Conservation (phyloP, 1,284 basidiomycete species). For the Papiliotrema fonsecae region DNA sequence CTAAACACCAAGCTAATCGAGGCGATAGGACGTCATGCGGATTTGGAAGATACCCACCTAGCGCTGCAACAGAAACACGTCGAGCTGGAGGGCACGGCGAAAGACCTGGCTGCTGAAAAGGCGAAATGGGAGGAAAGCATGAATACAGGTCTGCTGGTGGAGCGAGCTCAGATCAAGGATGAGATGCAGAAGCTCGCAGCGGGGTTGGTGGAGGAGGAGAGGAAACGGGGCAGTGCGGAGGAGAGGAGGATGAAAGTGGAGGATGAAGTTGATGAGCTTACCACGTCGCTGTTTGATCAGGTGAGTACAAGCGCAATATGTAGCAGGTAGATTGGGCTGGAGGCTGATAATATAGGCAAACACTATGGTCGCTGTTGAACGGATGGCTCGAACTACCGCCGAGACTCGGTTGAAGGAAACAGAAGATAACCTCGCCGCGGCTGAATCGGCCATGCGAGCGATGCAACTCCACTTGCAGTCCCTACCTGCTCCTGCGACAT, state of each 20-base stretch:
- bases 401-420: constrained; percentile 77
- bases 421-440: constrained; percentile 71
- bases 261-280: constrained; percentile 89
- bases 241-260: constrained; percentile 69
- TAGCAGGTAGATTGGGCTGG: background rate
- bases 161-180: constrained; percentile 80
- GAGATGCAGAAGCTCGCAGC: constrained; percentile 95
- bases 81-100: constrained; percentile 63
- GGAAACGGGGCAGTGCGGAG: constrained; percentile 84
- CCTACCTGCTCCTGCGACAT: constrained; percentile 39
- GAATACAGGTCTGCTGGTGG: constrained; percentile 77
- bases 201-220: constrained; percentile 87
- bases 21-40: constrained; percentile 85
- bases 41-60: constrained; percentile 87
- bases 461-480: constrained; percentile 82
- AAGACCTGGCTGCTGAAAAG: constrained; percentile 59
- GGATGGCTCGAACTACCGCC: constrained; percentile 66
- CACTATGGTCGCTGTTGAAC: constrained; percentile 87
- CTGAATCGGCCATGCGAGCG: constrained; percentile 76
- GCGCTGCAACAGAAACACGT: constrained; percentile 44
- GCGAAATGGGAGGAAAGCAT: constrained; percentile 51
- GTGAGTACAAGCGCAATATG: constrained; percentile 20
- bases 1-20: constrained; percentile 89
- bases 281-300: constrained; percentile 74
- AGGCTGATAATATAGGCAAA: constrained; percentile 58